Conservation (phyloP, 2,329 filamentous ascomycete species). For the Corniculantispora saksenae region DNA sequence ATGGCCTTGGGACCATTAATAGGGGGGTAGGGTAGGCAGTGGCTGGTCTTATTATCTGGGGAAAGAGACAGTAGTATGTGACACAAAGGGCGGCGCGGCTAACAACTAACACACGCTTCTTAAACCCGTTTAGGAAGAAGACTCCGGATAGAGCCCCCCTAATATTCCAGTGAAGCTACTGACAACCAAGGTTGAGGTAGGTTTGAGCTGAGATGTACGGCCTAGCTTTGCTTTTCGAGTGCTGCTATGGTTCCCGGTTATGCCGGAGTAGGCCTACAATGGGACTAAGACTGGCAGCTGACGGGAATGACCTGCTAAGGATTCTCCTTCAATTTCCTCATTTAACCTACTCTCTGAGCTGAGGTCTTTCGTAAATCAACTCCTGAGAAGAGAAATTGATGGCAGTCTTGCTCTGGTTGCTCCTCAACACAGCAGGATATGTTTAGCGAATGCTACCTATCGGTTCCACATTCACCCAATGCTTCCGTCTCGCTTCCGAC, state of each 20-base stretch:
- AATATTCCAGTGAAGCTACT: not conserved
- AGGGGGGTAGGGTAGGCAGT: not conserved
- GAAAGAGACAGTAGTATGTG: not conserved
- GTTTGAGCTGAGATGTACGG: not conserved
- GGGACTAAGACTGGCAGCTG: not conserved
- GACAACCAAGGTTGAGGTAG: not conserved
- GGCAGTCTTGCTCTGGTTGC: not conserved
- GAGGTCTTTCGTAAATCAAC: too few relatives aligned
- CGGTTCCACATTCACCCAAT: conserved; percentile 4
- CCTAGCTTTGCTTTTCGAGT: not conserved
- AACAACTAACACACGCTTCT: not conserved
- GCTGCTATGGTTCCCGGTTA: not conserved
- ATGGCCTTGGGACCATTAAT: not conserved
- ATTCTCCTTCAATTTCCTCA: not conserved
- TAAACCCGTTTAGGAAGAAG: not conserved
- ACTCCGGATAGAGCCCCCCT: not conserved
- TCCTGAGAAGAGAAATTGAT: not conserved
- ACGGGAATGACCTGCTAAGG: not conserved
- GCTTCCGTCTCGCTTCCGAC: not conserved
- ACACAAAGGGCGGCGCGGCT: conserved; percentile 11
- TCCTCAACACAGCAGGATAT: not conserved
- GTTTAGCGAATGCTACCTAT: not conserved
- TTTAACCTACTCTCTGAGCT: too few relatives aligned
- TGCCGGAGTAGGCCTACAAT: not conserved
- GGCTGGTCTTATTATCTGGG: not conserved